Evolutionary conservation across 2,329 filamentous ascomycete genomes (phyloP), one percentile per base, ranked within the genome.

Genomic region (Penicillium sp.): DNA sequence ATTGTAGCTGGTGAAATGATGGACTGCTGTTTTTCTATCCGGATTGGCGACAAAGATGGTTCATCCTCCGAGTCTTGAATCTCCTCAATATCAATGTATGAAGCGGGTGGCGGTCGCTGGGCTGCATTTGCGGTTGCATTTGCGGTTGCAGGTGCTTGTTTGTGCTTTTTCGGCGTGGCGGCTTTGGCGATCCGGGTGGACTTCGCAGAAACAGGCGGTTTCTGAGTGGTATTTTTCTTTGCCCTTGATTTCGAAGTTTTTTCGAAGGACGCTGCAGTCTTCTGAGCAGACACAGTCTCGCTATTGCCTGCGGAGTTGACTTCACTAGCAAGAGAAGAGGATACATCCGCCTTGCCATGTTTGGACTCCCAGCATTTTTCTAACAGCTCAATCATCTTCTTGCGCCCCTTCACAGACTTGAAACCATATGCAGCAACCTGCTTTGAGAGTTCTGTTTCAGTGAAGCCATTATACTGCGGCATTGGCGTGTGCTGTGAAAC

Each of bases 301-400:
- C n/a, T 24, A 29, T 13, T 29, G 9, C 35, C 18, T 11, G 9
- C 33, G 12, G 32, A 37, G 9, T 13, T 32, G 29, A 27, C 1
- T 39, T 45, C 32, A 26, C 7, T 12, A 38, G 28, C 18, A 37
- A 34, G 32, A n/a, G 6, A 11, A 33, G 50, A 26, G 44, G 45
- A 11, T 24, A 37, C 56, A 45, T 64, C 62, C 58, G 25, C 8
- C 37, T 39, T 50, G 26, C 55, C 56, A 44, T 76, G 68, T 61
- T 81, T 81, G 48, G 80, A 82, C 54, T 78, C 69, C 85, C 86
- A 90, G 64, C 87, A 90, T 59, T 82, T 79, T 44, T 86, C 73
- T 9, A 90, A 70, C 9, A 89, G 66, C 1, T 80, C 73, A 51
- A 90, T 82, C 83, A 88, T 88, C 7, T 81, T 80, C 42, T 77